These are phyloP conservation scores for Zygotorulaspora florentina DNA, from an alignment of 805 yeast genomes.

Conservation along the genomic window DNA sequence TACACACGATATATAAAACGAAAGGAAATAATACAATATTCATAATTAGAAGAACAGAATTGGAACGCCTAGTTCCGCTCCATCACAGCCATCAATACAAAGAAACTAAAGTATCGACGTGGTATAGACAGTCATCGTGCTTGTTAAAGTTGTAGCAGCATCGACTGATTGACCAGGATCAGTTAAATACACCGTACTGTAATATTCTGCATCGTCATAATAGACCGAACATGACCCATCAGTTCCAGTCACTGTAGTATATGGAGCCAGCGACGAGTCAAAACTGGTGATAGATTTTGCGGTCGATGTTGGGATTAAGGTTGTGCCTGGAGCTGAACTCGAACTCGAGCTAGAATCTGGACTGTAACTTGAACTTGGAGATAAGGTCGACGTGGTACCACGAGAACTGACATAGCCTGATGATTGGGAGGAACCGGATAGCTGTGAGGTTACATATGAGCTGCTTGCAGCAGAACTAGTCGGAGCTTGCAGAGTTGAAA, in stretches of 20 bases:
- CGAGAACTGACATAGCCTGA: constrained; percentile 1
- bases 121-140: constrained; percentile 26
- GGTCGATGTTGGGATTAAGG: constrained; percentile 7
- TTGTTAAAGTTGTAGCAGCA: constrained; percentile 35
- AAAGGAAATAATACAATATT: not conserved
- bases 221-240: constrained; percentile 28
- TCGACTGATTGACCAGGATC: constrained; percentile 29
- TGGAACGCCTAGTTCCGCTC: not conserved
- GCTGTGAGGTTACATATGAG: not conserved
- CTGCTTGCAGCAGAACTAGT: constrained; percentile 7
- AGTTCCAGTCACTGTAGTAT: constrained; percentile 15
- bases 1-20: constrained; percentile 1
- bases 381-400: not conserved
- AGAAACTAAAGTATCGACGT: constrained; percentile 17
- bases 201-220: constrained; percentile 28
- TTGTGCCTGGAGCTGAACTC: constrained; percentile 1
- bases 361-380: not conserved
- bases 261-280: constrained; percentile 9
- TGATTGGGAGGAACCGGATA: not conserved
- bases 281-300: constrained; percentile 9
- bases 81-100: not conserved
- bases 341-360: constrained; percentile 1
- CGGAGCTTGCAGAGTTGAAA: constrained; percentile 10
- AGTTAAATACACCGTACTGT: constrained; percentile 31
- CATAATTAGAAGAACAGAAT: not conserved